Evolutionary conservation across 139 green algal genomes (phyloP), one percentile per base, ranked within the genome.

Genomic region (Zygnema circumcarinatum): DNA sequence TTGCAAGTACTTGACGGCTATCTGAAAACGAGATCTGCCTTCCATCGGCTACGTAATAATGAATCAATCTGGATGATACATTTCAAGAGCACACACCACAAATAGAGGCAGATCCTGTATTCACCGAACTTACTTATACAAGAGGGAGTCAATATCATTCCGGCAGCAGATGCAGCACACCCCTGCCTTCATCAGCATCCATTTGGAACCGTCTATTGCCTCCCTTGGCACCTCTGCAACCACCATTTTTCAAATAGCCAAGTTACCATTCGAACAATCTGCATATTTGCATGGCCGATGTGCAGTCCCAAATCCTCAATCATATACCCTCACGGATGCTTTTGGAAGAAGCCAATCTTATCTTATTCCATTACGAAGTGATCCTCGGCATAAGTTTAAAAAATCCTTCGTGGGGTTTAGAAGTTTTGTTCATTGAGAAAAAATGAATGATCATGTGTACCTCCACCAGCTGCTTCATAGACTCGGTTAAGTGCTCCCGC

Each of bases 121-220:
- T 72, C 25, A 33, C 54, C 25, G 29, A 72, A 29, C 29, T 74
- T 76, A 87, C 81, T 67, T 67, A 36, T 87, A 87, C 3, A 87
- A 41, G 21, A 87, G 74, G 53, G 40, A 85, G 81, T 87, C 69
- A 32, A 87, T 87, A 40, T n/a, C 22, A 11, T 36, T 42, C 62
- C 81, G 62, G 35, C 81, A 87, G 81, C 81, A 87, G 69, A 87
- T 67, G 36, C 81, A 87, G 81, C 81, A 87, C 22, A 41, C 62
- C 40, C 81, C 81, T 11, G 67, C 76, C 33, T 86, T 67, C 11
- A 87, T 36, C 32, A 87, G 33, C n/a, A 40, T n/a, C 81, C 81
- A 87, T n/a, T 54, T 42, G n/a, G 29, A n/a, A 33, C 67, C 33
- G 11, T 73, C 81, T 41, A 87, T 38, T 29, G 81, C 67, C 53